Percentiles rank a stretch among this genome's conserved stretches.
Conservation (phyloP, 495 filamentous ascomycete genomes). For the Trichoderma erinaceum region DNA sequence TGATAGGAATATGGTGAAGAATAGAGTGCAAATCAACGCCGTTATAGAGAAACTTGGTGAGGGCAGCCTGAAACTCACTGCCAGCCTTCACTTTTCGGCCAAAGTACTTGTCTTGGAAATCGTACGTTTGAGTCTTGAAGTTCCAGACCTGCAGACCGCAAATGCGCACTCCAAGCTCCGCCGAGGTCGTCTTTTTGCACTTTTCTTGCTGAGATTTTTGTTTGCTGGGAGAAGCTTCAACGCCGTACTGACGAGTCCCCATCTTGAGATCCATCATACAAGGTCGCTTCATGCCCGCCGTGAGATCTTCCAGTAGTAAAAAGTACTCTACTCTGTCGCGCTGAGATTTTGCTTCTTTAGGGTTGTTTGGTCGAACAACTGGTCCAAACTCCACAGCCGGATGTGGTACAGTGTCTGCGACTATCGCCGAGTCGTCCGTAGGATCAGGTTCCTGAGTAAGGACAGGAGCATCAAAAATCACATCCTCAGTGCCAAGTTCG, state of each 20-base stretch:
- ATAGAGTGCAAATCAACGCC: slow-evolving; percentile 75
- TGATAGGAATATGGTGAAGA: slow-evolving; percentile 74
- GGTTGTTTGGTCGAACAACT: slow-evolving; percentile 53
- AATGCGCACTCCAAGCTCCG: slow-evolving; percentile 82
- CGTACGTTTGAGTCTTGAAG: slow-evolving; percentile 68
- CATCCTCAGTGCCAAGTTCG: slow-evolving; percentile 14
- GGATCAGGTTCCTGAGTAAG: background rate
- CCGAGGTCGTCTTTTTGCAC: slow-evolving; percentile 86
- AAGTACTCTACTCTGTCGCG: slow-evolving; percentile 77
- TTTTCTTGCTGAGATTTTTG: slow-evolving; percentile 87
- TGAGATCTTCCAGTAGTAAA: slow-evolving; percentile 91
- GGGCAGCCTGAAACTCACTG: slow-evolving; percentile 79
- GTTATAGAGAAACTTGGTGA: slow-evolving; percentile 86
- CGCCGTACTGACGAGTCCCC: slow-evolving; percentile 96
- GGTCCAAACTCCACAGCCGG: slow-evolving; percentile 24
- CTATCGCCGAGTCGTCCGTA: background rate
- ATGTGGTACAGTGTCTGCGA: background rate
- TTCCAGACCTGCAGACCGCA: slow-evolving; percentile 98
- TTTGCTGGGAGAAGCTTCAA: slow-evolving; percentile 90
- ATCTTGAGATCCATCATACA: slow-evolving; percentile 98
- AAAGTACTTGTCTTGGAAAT: slow-evolving; percentile 96
- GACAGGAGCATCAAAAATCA: background rate
- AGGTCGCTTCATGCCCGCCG: slow-evolving; percentile 90
- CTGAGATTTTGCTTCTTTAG: slow-evolving; percentile 70
- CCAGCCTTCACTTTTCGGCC: slow-evolving; percentile 85